Conservation (phyloP, 2,329 filamentous ascomycete species). For the Thelonectria olida region DNA sequence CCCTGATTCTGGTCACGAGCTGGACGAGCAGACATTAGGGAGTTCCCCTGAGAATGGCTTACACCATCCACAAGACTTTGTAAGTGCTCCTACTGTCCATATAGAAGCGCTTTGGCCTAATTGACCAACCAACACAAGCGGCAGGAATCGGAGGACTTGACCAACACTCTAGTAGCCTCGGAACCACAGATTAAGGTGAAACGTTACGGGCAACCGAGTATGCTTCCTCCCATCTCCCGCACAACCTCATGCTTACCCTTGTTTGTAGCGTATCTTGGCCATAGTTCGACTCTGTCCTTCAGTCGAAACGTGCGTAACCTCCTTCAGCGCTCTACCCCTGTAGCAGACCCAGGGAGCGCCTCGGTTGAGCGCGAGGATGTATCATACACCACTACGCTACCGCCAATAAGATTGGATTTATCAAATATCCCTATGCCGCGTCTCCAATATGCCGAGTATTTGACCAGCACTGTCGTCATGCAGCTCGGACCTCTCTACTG, state of each 20-base stretch:
- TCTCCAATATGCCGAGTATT: constrained; percentile 29
- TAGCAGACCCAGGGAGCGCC: constrained; percentile 21
- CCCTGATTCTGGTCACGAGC: not conserved
- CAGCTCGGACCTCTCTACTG: constrained; percentile 30
- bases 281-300: constrained; percentile 32
- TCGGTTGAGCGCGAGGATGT: constrained; percentile 29
- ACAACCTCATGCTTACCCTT: not conserved
- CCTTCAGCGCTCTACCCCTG: constrained; percentile 23
- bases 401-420: constrained; percentile 25
- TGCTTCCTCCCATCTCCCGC: not conserved
- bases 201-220: constrained; percentile 30
- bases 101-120: not conserved
- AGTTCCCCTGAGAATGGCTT: not conserved
- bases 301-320: constrained; percentile 33
- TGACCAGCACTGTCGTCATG: constrained; percentile 29
- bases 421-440: constrained; percentile 22
- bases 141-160: constrained; percentile 15
- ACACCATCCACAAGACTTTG: not conserved
- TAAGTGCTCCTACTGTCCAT: not conserved
- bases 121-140: not conserved
- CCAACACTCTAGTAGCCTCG: constrained; percentile 28
- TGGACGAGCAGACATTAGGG: not conserved
- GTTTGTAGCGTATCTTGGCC: constrained; percentile 28
- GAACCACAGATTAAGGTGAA: constrained; percentile 33
- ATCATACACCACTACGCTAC: constrained; percentile 24